These are phyloP conservation scores for Phanerochaete sordida DNA, from an alignment of 768 basidiomycete genomes.

Conservation along the genomic window DNA sequence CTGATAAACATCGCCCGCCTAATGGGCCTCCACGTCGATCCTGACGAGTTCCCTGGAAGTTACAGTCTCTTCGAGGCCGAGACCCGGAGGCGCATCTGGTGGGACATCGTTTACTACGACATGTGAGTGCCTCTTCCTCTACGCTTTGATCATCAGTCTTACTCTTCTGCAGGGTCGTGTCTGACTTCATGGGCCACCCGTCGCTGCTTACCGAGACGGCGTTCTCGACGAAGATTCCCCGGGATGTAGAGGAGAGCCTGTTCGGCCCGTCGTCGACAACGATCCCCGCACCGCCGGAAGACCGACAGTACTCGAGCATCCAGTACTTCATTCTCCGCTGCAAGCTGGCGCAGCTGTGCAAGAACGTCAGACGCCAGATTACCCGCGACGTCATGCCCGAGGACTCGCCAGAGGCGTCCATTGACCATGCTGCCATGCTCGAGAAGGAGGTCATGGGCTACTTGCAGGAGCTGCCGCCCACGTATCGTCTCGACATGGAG, in stretches of 20 bases:
- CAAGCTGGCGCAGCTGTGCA: constrained; percentile 56
- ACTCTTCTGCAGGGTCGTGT: constrained; percentile 49
- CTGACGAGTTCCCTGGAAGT: constrained; percentile 46
- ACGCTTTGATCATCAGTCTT: background rate
- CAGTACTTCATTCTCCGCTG: constrained; percentile 56
- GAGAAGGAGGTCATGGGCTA: constrained; percentile 56
- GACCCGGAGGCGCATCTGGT: constrained; percentile 61
- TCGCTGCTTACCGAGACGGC: constrained; percentile 53
- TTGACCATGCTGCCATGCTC: constrained; percentile 59
- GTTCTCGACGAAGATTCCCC: constrained; percentile 54
- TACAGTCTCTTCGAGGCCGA: constrained; percentile 50
- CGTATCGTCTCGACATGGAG: constrained; percentile 43
- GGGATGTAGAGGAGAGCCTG: constrained; percentile 51
- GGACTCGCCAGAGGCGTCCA: constrained; percentile 36
- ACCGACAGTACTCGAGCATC: constrained; percentile 30
- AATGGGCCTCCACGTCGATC: constrained; percentile 61
- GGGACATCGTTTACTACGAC: constrained; percentile 78
- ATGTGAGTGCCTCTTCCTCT: constrained; percentile 43
- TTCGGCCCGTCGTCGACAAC: constrained; percentile 45
- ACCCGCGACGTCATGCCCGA: constrained; percentile 32
- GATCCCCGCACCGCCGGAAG: constrained; percentile 32
- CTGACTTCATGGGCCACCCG: constrained; percentile 64
- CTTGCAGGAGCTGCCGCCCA: constrained; percentile 47
- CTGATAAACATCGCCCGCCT: constrained; percentile 62
- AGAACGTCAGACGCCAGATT: constrained; percentile 53